Percentiles rank a stretch among this genome's conserved stretches.
Conservation (phyloP, 495 filamentous ascomycete species). For the Symbiotaphrina buchneri region DNA sequence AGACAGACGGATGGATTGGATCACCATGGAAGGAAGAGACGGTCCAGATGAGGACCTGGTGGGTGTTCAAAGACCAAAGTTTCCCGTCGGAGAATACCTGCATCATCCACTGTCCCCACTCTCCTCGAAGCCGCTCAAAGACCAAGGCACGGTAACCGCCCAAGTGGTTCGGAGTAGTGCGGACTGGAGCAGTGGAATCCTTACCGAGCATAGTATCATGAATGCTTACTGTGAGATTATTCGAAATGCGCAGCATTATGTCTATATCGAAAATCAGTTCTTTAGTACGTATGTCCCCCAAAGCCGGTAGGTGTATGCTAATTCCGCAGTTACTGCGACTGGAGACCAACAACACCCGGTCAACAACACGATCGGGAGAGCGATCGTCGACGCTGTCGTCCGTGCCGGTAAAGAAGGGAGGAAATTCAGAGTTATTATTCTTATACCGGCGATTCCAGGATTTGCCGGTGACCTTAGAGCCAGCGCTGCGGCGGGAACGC, state of each 20-base stretch:
- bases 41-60: slow-evolving; percentile 63
- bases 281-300: slow-evolving; percentile 29
- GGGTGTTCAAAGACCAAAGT: slow-evolving; percentile 65
- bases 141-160: slow-evolving; percentile 52
- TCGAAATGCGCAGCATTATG: slow-evolving; percentile 62
- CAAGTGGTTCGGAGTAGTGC: slow-evolving; percentile 71
- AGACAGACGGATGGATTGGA: slow-evolving; percentile 55
- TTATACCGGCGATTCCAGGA: slow-evolving; percentile 80
- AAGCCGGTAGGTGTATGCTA: slow-evolving; percentile 1
- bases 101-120: slow-evolving; percentile 55
- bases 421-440: slow-evolving; percentile 75
- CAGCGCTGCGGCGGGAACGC: slow-evolving; percentile 60
- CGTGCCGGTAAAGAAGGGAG: slow-evolving; percentile 60
- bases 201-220: slow-evolving; percentile 77
- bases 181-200: slow-evolving; percentile 90
- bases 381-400: slow-evolving; percentile 80
- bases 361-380: slow-evolving; percentile 63
- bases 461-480: slow-evolving; percentile 81
- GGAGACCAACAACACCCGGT: slow-evolving; percentile 69
- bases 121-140: slow-evolving; percentile 22
- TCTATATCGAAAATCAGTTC: slow-evolving; percentile 97
- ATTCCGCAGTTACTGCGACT: slow-evolving; percentile 50
- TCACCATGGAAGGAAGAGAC: slow-evolving; percentile 56
- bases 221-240: slow-evolving; percentile 82
- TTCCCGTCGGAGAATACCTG: slow-evolving; percentile 69